Base-by-base conservation (phyloP, 2,329 filamentous ascomycete species). In the Akanthomyces muscarius region DNA sequence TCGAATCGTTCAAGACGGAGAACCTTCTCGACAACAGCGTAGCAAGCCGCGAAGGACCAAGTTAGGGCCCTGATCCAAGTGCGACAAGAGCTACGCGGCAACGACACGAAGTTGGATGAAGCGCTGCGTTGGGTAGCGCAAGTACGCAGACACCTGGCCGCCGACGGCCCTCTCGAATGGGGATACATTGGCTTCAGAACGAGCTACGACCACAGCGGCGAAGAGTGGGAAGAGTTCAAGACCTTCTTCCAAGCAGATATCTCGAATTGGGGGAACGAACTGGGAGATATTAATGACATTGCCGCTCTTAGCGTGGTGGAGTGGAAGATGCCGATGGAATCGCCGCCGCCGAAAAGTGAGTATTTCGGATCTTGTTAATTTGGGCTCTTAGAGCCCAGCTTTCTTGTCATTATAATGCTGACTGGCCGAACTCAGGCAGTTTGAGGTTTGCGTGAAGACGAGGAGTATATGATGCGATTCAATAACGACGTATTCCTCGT, bases 101-200 rank as follows among this genome's bases (percentile, higher is more conserved):
- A 48, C 52, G 68, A 36, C 66, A 63, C 2, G 14, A 23, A 23
- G 2, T 11, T 18, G 14, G 18, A 11, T 38, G 57, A 38, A 7
- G 10, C 36, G 21, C 54, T 42, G 8, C 61, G 56, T 1, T 65
- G 61, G 63, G 54, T 65, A 14, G 41, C 23, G 21, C 21, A 21
- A 21, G 21, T 52, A 18, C 53, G 61, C 2, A 28, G 45, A 16
- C 38, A 56, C 14, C 21, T 63, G 58, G 42, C 41, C 36, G 42
- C 25, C 41, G 54, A 23, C 44, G 41, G 23, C 23, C 33, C 16
- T 72, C 69, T 42, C 1, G 6, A 3, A 0, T 41, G 21, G 21
- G 21, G 21, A 11, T 70, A 61, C 56, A 69, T 71, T 0, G 68
- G 66, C 0, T 73, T 21, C 21, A 21, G 71, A 0, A 7, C 67